These are phyloP conservation scores for Collybiopsis confluens DNA, from an alignment of 768 basidiomycete genomes.

Conservation along the genomic window DNA sequence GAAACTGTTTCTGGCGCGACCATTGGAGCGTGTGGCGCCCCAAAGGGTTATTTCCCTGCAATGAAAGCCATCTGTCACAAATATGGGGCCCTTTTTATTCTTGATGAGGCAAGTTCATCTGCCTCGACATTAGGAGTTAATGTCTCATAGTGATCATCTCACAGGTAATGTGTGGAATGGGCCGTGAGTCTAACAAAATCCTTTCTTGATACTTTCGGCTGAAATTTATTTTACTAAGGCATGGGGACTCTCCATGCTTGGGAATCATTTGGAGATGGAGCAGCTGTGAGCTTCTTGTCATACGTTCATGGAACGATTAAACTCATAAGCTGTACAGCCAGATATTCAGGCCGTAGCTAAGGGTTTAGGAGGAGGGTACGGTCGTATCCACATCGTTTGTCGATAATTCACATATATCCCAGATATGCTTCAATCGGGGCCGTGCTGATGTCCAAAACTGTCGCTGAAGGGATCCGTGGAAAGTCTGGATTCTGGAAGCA, in stretches of 20 bases:
- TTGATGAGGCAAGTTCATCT: constrained; percentile 64
- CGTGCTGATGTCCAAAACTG: constrained; percentile 66
- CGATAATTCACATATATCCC: neutral
- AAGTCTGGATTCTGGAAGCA: constrained; percentile 77
- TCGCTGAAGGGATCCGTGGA: constrained; percentile 65
- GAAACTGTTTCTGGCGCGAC: constrained; percentile 88
- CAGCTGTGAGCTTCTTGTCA: constrained; percentile 28
- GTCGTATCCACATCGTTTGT: neutral
- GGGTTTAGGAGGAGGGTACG: constrained; percentile 82
- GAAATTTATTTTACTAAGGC: constrained; percentile 39
- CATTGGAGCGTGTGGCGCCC: constrained; percentile 70
- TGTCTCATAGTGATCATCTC: neutral
- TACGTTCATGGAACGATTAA: neutral
- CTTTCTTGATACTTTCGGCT: neutral
- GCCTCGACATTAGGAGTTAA: neutral
- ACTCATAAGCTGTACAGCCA: constrained; percentile 36
- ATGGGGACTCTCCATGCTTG: constrained; percentile 87
- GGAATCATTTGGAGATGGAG: constrained; percentile 78
- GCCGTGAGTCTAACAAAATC: constrained; percentile 48
- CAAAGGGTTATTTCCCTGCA: constrained; percentile 81
- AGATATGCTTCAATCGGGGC: constrained; percentile 85
- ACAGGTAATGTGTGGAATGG: constrained; percentile 85
- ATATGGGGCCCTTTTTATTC: constrained; percentile 72
- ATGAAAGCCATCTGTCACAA: constrained; percentile 82
- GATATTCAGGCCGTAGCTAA: constrained; percentile 90